Base-by-base conservation (phyloP, 495 filamentous ascomycete species). In the Penicillium waksmanii region DNA sequence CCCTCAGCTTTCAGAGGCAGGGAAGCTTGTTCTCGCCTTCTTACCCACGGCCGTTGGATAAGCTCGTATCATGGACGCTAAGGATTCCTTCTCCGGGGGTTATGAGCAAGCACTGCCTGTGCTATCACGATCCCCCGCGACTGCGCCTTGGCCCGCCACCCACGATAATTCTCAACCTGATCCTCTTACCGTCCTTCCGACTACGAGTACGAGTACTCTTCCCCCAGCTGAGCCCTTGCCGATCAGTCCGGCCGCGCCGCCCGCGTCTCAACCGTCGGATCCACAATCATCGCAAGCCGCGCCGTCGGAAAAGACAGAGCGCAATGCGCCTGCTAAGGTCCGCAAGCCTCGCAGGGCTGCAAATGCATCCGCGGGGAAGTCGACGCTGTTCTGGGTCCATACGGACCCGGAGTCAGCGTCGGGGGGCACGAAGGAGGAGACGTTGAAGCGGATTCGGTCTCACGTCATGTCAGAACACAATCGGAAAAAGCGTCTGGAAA, bases 391-490 rank as follows among this genome's bases (percentile, higher is more conserved):
- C 58, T 80, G 78, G 78, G 78, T 80, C 58, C 66, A 80, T 64
- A 73, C 70, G 13, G 76, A 80, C 38, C 69, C 66, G 8, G 64
- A 79, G 40, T 74, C 78, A 0, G 76, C 74, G 7, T 66, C 74
- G 3, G 66, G 68, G 51, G 78, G 78, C 4, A 74, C 72, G 10
- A 71, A 72, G 25, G 76, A 79, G 43, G 76, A 79, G 38, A 80
- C 76, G 2, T 66, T 80, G 60, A 80, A 80, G 64, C 74, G 77
- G 34, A 80, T 80, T 49, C 76, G 78, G 17, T 80, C 78, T 21
- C 78, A 80, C 73, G 78, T 80, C 25, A 80, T 80, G 78, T 79
- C 78, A 33, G 78, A 80, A 53, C 78, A 80, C 58, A 80, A 80
- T 65, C 75, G 78, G 57, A 80, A 79, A 63, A 80, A 80, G 56